Base-by-base conservation (phyloP, 768 basidiomycete species). In the Scleroderma bovista region DNA sequence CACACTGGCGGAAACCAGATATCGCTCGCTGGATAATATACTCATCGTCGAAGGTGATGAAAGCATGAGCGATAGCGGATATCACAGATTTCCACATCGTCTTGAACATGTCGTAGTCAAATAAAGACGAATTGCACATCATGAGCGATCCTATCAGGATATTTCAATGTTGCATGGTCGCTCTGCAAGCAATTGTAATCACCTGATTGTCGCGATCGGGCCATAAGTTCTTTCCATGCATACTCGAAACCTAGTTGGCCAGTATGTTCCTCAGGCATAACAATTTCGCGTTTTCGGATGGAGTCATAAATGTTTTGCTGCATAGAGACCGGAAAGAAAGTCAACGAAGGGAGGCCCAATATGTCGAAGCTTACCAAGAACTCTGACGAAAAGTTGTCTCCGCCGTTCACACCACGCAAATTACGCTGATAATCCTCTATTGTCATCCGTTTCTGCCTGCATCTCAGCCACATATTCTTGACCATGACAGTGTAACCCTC, bases 221-320 rank as follows among this genome's bases (percentile, higher is more conserved):
- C 69, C 33, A 97, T 76, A 10, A 99, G 74, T 58, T 97, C 93
- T 64, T 96, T 97, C 96, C 96, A 99, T 16, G 96, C 95, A 64
- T 95, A 96, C 58, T 98, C 96, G 64, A 99, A 99, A 9, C 96
- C 96, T 40, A 95, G 78, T 62, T 92, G 91, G 2, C 95, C 96
- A 9, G 85, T 88, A 60, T 99, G 96, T 59, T 99, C 96, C 68
- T 97, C 93, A 0, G 96, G 95, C 83, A 99, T 87, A 44, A 98
- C 78, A 48, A 99, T 97, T 70, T 99, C 96, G 38, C 84, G 76
- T 68, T 88, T 93, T 46, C 88, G 83, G 60, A 99, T 96, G 1
- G 90, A 93, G 57, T 98, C 93, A 57, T 92, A 98, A 46, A 98
- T 91, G 39, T 77, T 77, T 73, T 85, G 81, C 94, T 96, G 61